A percentile compares a stretch with the other conserved stretches of the same genome.
Conservation (phyloP, 805 yeast species). For the Yamadazyma paraphyllophila region DNA sequence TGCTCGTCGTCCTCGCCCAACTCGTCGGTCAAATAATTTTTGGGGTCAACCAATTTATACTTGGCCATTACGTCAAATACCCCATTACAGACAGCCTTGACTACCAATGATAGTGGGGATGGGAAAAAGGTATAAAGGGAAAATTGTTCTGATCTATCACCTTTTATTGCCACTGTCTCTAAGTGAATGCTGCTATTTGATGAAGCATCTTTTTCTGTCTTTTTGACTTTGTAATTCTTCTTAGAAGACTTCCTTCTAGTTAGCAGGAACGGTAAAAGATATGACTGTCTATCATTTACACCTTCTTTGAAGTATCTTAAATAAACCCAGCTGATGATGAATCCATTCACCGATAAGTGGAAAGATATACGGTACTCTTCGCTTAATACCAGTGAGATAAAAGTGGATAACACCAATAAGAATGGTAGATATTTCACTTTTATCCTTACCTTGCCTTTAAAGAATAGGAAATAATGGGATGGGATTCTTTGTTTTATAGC, state of each 20-base stretch:
- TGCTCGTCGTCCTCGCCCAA: conserved; percentile 19
- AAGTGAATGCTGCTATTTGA: conserved; percentile 15
- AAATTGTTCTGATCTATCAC: conserved; percentile 31
- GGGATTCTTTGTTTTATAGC: conserved; percentile 67
- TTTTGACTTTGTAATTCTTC: conserved; percentile 11
- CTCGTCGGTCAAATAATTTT: conserved; percentile 17
- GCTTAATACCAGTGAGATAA: conserved; percentile 21
- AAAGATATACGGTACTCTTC: conserved; percentile 28
- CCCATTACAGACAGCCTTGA: conserved; percentile 17
- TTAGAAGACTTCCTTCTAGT: conserved; percentile 19
- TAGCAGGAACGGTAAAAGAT: conserved; percentile 33
- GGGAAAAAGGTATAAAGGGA: conserved; percentile 43
- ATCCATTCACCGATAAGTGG: conserved; percentile 28
- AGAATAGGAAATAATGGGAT: conserved; percentile 52
- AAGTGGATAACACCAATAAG: conserved; percentile 23
- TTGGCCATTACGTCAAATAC: conserved; percentile 22
- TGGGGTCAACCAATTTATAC: conserved; percentile 19
- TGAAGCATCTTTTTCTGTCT: conserved; percentile 1
- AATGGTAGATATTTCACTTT: conserved; percentile 43
- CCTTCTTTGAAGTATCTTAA: conserved; percentile 40
- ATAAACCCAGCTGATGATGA: conserved; percentile 38
- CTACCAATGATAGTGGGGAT: conserved; percentile 30
- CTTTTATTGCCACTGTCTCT: conserved; percentile 20
- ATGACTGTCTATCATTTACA: conserved; percentile 43
- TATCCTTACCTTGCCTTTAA: conserved; percentile 46